Conservation (phyloP, 306 rosid genomes). For the Ochetophila trinervis region DNA sequence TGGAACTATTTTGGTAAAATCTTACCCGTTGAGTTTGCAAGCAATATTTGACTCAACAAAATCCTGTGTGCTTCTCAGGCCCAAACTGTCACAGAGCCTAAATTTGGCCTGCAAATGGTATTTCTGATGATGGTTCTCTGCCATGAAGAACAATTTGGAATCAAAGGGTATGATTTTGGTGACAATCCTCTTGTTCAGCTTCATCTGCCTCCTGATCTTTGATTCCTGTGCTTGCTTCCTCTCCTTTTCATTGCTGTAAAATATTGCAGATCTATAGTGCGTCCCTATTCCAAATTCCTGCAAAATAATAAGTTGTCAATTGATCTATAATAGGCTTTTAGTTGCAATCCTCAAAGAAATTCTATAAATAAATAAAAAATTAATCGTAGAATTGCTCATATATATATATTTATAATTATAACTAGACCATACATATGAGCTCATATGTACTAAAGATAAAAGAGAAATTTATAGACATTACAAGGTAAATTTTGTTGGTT, state of each 20-base stretch:
- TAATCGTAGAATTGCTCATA: no score
- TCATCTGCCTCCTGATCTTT: constrained; percentile 33
- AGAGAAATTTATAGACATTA: neutral
- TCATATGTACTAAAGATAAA: no score
- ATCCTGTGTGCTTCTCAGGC: constrained; percentile 21
- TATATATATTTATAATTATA: neutral
- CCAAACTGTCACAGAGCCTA: constrained; percentile 19
- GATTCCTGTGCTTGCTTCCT: constrained; percentile 28
- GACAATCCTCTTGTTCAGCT: constrained; percentile 33
- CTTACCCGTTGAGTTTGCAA: constrained; percentile 33
- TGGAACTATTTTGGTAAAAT: no score
- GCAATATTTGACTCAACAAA: constrained; percentile 22
- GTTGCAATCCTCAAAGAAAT: no score
- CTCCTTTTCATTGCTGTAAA: constrained; percentile 21
- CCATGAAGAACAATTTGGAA: constrained; percentile 14
- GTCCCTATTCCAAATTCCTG: constrained; percentile 18
- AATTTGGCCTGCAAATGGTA: constrained; percentile 11
- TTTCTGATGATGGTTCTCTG: constrained; percentile 28
- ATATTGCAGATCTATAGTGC: constrained; percentile 25
- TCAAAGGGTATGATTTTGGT: constrained; percentile 17
- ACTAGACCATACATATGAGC: neutral
- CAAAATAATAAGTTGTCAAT: neutral
- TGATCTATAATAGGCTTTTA: no score
- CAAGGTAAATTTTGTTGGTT: constrained; percentile 20
- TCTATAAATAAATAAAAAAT: no score